These are phyloP conservation scores for Aschersonia sp. DNA, from an alignment of 2,329 filamentous ascomycete species.

Conservation along the genomic window DNA sequence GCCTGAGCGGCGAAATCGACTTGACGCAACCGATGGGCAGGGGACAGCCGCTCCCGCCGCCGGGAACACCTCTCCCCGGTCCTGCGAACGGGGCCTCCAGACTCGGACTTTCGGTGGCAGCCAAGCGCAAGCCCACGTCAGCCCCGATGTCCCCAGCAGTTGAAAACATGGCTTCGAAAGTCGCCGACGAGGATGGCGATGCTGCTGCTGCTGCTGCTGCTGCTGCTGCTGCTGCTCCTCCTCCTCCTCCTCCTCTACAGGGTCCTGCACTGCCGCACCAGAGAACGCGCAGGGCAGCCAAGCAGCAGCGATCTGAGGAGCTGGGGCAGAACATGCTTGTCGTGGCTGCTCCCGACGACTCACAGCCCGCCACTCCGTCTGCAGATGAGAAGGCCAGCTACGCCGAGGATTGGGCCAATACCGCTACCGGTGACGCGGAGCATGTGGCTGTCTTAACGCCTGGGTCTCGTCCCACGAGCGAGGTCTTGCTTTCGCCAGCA, in stretches of 20 bases:
- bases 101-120: slow-evolving; percentile 39
- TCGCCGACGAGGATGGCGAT: slow-evolving; percentile 15
- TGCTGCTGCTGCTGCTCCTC: slow-evolving; percentile 10
- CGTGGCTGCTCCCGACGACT: slow-evolving; percentile 50
- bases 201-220: slow-evolving; percentile 3
- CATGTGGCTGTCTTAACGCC: not conserved
- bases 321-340: slow-evolving; percentile 42
- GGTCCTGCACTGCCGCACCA: slow-evolving; percentile 29
- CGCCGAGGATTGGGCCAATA: slow-evolving; percentile 6
- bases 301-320: slow-evolving; percentile 18
- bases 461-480: slow-evolving; percentile 3
- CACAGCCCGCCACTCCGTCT: slow-evolving; percentile 38
- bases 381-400: slow-evolving; percentile 16
- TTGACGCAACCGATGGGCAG: slow-evolving; percentile 61
- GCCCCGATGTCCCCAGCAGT: slow-evolving; percentile 25
- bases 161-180: slow-evolving; percentile 7
- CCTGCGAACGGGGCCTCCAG: slow-evolving; percentile 47
- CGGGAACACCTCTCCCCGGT: slow-evolving; percentile 59
- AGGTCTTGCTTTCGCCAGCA: not conserved
- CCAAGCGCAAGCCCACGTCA: slow-evolving; percentile 51
- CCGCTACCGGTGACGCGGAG: not conserved
- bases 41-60: slow-evolving; percentile 68
- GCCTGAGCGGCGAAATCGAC: slow-evolving; percentile 25
- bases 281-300: slow-evolving; percentile 21
- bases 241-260: slow-evolving; percentile 11